Evolutionary conservation across 768 basidiomycete genomes (phyloP).

Genomic region (Hypholoma sublateritium): DNA sequence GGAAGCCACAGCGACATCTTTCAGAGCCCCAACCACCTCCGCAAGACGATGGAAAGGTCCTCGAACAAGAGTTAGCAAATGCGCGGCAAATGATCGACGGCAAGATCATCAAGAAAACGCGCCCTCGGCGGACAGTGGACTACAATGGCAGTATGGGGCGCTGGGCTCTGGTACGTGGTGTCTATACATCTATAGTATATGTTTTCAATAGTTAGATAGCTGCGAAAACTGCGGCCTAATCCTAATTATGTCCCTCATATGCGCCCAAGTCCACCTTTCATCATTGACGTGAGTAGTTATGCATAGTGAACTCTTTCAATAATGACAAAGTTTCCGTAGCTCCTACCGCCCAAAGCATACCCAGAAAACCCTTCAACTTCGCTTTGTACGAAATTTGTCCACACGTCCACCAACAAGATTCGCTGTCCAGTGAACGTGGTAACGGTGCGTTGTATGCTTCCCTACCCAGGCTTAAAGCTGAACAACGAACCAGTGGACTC

Average conservation of each 20-base stretch:
- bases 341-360: conserved; percentile 93
- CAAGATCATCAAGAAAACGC: conserved; percentile 84
- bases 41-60: conserved; percentile 69
- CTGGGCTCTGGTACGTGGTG: conserved; percentile 71
- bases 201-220: conserved; percentile 35
- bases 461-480: background rate
- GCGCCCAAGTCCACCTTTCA: conserved; percentile 83
- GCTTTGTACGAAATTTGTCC: conserved; percentile 94
- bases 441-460: conserved; percentile 58
- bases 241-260: conserved; percentile 73
- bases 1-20: conserved; percentile 73
- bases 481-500: conserved; percentile 78
- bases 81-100: conserved; percentile 75
- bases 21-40: conserved; percentile 78
- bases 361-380: conserved; percentile 90
- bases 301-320: conserved; percentile 10
- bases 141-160: conserved; percentile 87
- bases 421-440: conserved; percentile 96
- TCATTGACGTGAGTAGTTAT: conserved; percentile 74
- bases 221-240: conserved; percentile 78
- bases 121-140: conserved; percentile 92
- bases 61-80: conserved; percentile 79
- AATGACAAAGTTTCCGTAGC: conserved; percentile 43
- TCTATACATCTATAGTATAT: background rate
- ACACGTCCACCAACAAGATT: conserved; percentile 98